phyloP scores from a whole-genome alignment of 768 basidiomycete species.

The Mycena galopus region DNA sequence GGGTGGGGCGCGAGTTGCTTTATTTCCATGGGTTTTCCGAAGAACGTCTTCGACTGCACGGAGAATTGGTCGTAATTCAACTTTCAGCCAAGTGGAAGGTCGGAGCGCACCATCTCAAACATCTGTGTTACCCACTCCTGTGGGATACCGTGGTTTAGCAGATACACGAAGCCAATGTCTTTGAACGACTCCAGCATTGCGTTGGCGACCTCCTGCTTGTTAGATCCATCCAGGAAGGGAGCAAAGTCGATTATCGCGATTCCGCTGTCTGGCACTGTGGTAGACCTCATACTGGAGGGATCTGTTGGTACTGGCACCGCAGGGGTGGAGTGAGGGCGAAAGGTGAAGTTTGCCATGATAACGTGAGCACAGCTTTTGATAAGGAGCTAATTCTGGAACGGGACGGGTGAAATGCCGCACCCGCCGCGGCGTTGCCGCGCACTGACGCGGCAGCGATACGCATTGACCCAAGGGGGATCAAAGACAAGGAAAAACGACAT shows the following conservation, averaged over 20 bases:
- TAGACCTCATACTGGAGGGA: too few relatives aligned
- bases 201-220: conserved; percentile 55
- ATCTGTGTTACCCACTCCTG: conserved; percentile 52
- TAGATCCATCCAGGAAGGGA: conserved; percentile 55
- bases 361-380: too few relatives aligned
- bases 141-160: conserved; percentile 57
- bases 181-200: conserved; percentile 61
- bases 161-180: conserved; percentile 62
- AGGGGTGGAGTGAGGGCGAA: too few relatives aligned
- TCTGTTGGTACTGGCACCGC: too few relatives aligned
- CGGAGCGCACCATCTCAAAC: conserved; percentile 56
- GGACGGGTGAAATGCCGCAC: too few relatives aligned
- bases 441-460: too few relatives aligned
- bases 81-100: conserved; percentile 1
- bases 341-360: too few relatives aligned
- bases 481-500: too few relatives aligned
- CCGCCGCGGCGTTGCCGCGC: too few relatives aligned
- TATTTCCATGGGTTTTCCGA: conserved; percentile 50
- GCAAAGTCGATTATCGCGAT: conserved; percentile 58
- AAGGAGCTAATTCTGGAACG: too few relatives aligned
- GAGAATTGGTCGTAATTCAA: not conserved
- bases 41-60: conserved; percentile 54
- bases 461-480: too few relatives aligned
- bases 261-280: not conserved
- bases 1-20: conserved; percentile 64